phyloP scores from a whole-genome alignment of 2,329 filamentous ascomycete genomes.

The Blastomyces gilchristii region DNA sequence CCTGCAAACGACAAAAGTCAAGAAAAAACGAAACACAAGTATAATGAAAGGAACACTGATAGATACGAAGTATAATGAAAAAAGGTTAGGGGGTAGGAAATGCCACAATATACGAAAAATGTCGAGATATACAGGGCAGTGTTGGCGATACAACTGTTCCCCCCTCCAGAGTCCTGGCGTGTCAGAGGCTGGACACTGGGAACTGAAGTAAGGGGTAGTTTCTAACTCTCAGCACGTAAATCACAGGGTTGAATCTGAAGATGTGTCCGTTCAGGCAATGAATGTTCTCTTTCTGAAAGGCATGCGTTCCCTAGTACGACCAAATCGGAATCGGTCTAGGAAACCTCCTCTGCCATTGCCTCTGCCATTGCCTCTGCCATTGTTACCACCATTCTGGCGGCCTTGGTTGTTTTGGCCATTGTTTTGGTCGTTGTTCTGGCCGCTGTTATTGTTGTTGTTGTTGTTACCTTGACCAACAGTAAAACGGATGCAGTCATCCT shows the following conservation, averaged over 20 bases:
- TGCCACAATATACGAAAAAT: not conserved
- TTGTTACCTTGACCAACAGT: conserved; percentile 26
- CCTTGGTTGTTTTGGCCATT: conserved; percentile 8
- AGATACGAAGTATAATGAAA: not conserved
- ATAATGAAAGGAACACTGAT: not conserved
- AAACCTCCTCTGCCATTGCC: not conserved
- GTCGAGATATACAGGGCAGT: too few species aligned
- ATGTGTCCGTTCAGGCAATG: conserved; percentile 1
- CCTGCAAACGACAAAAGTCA: not conserved
- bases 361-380: not conserved
- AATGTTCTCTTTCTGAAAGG: conserved; percentile 5
- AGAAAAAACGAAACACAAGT: not conserved
- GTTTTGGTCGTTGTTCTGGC: conserved; percentile 5
- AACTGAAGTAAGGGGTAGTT: not conserved
- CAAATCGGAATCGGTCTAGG: not conserved
- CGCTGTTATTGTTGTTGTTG: conserved; percentile 5
- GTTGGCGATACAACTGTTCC: too few species aligned
- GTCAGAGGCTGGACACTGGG: not conserved
- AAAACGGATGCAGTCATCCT: conserved; percentile 46
- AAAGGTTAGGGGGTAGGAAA: not conserved
- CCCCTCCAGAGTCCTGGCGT: too few species aligned
- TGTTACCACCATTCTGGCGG: not conserved
- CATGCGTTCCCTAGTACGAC: not conserved
- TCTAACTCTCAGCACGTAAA: not conserved
- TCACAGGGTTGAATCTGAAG: not conserved